Conservation (phyloP, 2,329 filamentous ascomycete species). For the Ascochyta viciae-villosae region DNA sequence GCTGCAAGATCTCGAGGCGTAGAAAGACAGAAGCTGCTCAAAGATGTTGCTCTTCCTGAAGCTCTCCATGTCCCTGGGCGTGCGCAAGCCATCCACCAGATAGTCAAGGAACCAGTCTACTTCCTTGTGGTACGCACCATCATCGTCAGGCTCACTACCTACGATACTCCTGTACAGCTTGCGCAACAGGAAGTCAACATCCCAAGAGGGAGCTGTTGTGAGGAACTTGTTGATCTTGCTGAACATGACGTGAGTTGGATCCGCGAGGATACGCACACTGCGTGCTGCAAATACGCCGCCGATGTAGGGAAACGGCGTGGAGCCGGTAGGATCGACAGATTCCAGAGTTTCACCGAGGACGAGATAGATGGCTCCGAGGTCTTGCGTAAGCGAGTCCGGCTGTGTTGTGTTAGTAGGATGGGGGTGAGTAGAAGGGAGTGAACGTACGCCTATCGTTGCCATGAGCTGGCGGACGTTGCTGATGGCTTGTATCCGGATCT, state of each 20-base stretch:
- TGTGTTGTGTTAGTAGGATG: constrained; percentile 10
- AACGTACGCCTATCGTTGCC: constrained; percentile 55
- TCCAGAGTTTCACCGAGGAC: constrained; percentile 82
- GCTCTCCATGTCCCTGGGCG: constrained; percentile 64
- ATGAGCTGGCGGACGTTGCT: constrained; percentile 71
- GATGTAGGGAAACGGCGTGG: constrained; percentile 69
- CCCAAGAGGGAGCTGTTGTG: constrained; percentile 78
- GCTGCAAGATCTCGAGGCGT: constrained; percentile 70
- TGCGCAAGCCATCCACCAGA: constrained; percentile 71
- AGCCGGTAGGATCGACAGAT: constrained; percentile 57
- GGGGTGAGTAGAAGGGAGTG: not conserved
- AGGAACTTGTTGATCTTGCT: constrained; percentile 86
- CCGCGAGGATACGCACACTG: constrained; percentile 72
- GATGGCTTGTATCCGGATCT: constrained; percentile 80
- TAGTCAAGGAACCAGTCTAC: constrained; percentile 77
- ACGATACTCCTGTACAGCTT: constrained; percentile 74
- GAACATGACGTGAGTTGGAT: constrained; percentile 84
- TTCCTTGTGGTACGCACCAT: constrained; percentile 73
- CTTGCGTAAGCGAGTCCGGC: constrained; percentile 57
- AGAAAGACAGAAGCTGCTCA: constrained; percentile 75
- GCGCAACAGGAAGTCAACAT: constrained; percentile 61
- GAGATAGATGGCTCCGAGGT: constrained; percentile 79
- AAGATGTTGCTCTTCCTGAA: constrained; percentile 71
- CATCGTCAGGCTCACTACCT: constrained; percentile 75
- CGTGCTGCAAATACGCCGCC: constrained; percentile 78